phyloP scores from a whole-genome alignment of 108 stramenopile species.

The Ochromonas danica region DNA sequence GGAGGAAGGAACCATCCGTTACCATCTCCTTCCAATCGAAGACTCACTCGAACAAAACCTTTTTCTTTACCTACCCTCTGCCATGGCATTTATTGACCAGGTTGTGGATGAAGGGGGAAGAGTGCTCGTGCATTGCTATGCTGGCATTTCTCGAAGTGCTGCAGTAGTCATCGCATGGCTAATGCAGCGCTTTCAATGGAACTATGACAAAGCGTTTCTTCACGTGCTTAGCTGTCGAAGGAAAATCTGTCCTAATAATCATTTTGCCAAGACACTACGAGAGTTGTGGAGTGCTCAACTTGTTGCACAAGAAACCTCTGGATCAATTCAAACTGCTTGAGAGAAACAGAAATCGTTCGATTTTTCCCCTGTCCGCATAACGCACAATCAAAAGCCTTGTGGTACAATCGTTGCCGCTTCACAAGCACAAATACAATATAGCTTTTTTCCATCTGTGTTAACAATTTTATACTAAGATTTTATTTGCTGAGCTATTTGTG shows the following conservation, averaged over 20 bases:
- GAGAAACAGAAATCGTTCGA: no score
- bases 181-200: neutral
- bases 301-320: no score
- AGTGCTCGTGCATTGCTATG: slow-evolving; percentile 26
- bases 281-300: no score
- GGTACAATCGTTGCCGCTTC: no score
- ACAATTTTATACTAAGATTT: no score
- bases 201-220: neutral
- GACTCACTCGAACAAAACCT: neutral
- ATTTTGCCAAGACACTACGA: neutral
- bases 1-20: neutral
- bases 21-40: neutral
- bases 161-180: slow-evolving; percentile 15
- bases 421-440: no score
- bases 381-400: no score
- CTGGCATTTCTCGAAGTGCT: slow-evolving; percentile 28
- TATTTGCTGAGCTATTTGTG: no score
- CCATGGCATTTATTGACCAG: slow-evolving; percentile 5
- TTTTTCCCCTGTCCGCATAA: no score
- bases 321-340: no score
- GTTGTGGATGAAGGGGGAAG: neutral
- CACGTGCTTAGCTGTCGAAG: neutral
- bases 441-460: no score
- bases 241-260: neutral
- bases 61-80: neutral